A percentile compares a stretch with the other conserved stretches of the same genome.
Conservation (phyloP, 306 rosid genomes). For the Dryas octopetala region DNA sequence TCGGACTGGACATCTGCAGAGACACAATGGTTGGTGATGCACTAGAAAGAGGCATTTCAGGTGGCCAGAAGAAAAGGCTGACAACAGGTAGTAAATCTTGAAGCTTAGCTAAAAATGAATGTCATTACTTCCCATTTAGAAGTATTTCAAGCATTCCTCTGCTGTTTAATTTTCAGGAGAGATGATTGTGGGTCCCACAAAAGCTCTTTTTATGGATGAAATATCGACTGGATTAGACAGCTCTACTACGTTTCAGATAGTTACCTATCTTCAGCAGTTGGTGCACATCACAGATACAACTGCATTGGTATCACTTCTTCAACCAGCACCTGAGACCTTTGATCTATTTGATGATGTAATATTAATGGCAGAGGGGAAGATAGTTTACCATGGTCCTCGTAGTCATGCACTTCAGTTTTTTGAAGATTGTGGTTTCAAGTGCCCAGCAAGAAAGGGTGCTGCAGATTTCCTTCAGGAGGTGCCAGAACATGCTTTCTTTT, state of each 20-base stretch:
- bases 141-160: neutral
- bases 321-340: constrained; percentile 84
- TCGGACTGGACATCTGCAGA: constrained; percentile 80
- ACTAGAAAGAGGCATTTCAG: constrained; percentile 70
- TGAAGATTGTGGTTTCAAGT: constrained; percentile 71
- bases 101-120: neutral
- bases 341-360: constrained; percentile 77
- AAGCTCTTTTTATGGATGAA: constrained; percentile 78
- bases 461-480: constrained; percentile 91
- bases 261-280: constrained; percentile 72
- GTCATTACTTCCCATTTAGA: neutral
- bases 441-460: constrained; percentile 82
- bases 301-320: constrained; percentile 78
- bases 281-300: constrained; percentile 72
- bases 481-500: constrained; percentile 13
- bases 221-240: constrained; percentile 88
- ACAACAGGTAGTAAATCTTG: constrained; percentile 56
- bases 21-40: constrained; percentile 71
- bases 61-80: constrained; percentile 81
- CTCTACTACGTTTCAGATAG: constrained; percentile 81
- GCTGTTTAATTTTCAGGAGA: constrained; percentile 52
- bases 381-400: constrained; percentile 73
- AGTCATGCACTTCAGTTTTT: constrained; percentile 57
- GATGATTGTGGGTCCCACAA: constrained; percentile 79
- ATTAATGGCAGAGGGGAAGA: constrained; percentile 72